Evolutionary conservation across 129 eudicot genomes (phyloP).

Genomic region (Escallonia herrerae): DNA sequence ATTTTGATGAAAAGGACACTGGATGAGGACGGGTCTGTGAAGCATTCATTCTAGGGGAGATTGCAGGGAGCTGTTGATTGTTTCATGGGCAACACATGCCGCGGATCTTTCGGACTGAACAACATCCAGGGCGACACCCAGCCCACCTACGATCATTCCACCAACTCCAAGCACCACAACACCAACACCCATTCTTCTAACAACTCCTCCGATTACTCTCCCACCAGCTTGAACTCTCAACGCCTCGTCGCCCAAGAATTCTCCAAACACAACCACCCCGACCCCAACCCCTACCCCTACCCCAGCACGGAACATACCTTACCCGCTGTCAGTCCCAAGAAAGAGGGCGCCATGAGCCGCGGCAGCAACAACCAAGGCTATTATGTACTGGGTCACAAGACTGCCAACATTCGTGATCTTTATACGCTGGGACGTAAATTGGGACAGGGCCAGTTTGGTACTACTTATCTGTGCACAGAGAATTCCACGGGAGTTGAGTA

Average conservation of each 20-base stretch:
- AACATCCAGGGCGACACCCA: slow-evolving; percentile 48
- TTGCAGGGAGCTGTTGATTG: slow-evolving; percentile 26
- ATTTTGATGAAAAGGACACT: slow-evolving; percentile 16
- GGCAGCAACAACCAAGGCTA: slow-evolving; percentile 37
- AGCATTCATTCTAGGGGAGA: slow-evolving; percentile 1
- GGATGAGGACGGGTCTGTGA: slow-evolving; percentile 24
- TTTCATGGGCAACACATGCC: slow-evolving; percentile 98
- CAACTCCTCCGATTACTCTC: slow-evolving; percentile 43
- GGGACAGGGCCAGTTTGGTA: slow-evolving; percentile 93
- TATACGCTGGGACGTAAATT: slow-evolving; percentile 68
- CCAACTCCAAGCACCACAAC: slow-evolving; percentile 22
- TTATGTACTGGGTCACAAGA: slow-evolving; percentile 72
- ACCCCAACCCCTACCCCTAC: too few species aligned
- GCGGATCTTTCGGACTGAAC: slow-evolving; percentile 67
- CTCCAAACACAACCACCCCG: slow-evolving; percentile 25
- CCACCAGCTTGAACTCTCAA: slow-evolving; percentile 43
- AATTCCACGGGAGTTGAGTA: slow-evolving; percentile 52
- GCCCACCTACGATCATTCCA: slow-evolving; percentile 61
- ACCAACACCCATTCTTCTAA: slow-evolving; percentile 27
- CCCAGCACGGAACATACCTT: slow-evolving; percentile 14
- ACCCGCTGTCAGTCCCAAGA: slow-evolving; percentile 32
- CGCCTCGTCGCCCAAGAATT: slow-evolving; percentile 58
- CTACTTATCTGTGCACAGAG: slow-evolving; percentile 73
- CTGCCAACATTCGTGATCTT: slow-evolving; percentile 67
- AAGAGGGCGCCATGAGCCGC: slow-evolving; percentile 55